A percentile compares a stretch with the other conserved stretches of the same genome.
Evolutionary conservation across 768 basidiomycete species (phyloP).

Genomic region (Chiua virens): DNA sequence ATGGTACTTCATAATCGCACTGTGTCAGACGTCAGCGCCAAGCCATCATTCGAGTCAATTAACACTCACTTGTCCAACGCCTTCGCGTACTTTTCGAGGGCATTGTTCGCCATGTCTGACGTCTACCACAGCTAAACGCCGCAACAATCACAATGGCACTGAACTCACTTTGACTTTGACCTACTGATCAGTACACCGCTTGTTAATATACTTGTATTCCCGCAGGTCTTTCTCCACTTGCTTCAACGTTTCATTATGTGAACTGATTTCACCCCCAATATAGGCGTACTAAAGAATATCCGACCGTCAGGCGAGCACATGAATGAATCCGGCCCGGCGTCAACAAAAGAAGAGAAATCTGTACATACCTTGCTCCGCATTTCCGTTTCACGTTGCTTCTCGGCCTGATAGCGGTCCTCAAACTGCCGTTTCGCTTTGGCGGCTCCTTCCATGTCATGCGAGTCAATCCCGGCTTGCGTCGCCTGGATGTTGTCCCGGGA

Average conservation of each 20-base stretch:
- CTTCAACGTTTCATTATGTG: conserved; percentile 64
- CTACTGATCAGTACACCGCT: conserved; percentile 85
- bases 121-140: conserved; percentile 50
- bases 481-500: conserved; percentile 77
- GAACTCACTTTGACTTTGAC: conserved; percentile 85
- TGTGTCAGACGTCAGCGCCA: conserved; percentile 36
- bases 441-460: conserved; percentile 81
- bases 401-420: conserved; percentile 71
- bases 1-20: conserved; percentile 99
- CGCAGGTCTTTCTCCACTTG: conserved; percentile 67
- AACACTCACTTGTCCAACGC: conserved; percentile 88
- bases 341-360: conserved; percentile 1
- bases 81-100: conserved; percentile 96
- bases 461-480: conserved; percentile 70
- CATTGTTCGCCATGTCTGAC: conserved; percentile 96
- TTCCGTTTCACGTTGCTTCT: conserved; percentile 70
- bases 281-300: conserved; percentile 60
- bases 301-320: neutral
- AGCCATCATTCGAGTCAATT: neutral
- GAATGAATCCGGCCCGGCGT: neutral
- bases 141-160: neutral
- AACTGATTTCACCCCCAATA: conserved; percentile 79
- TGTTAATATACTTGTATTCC: conserved; percentile 86
- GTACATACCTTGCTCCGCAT: conserved; percentile 63
- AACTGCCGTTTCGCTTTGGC: conserved; percentile 83